These are phyloP conservation scores for Leccinum fibrillosum DNA, from an alignment of 768 basidiomycete genomes.

Conservation along the genomic window DNA sequence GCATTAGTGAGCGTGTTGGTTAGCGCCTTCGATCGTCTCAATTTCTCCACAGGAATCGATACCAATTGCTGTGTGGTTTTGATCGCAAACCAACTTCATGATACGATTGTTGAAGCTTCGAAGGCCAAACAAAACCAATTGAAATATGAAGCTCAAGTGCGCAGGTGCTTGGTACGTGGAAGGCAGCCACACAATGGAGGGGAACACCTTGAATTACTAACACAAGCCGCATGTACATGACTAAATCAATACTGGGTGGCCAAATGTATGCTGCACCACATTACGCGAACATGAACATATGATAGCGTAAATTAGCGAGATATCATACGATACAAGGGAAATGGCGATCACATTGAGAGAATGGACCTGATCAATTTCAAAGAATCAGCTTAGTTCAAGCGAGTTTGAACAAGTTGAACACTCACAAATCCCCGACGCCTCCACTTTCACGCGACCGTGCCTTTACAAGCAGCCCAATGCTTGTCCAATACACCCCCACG, in stretches of 20 bases:
- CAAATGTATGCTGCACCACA: background rate
- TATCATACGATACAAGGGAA: background rate
- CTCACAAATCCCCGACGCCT: conserved; percentile 4
- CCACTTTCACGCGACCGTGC: background rate
- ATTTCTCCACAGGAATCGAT: background rate
- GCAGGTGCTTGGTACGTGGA: background rate
- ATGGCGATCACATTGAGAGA: background rate
- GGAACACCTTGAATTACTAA: background rate
- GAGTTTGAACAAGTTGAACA: background rate
- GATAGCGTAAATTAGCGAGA: background rate
- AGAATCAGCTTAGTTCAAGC: background rate
- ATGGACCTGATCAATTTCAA: background rate
- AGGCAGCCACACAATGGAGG: background rate
- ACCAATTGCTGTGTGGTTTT: background rate
- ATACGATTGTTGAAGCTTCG: background rate
- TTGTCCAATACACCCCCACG: too few relatives aligned
- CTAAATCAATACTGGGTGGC: too few relatives aligned
- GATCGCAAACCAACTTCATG: background rate
- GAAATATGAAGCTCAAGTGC: background rate
- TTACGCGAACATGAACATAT: background rate
- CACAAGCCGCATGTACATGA: background rate
- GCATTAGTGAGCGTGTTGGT: background rate
- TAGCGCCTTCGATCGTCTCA: background rate
- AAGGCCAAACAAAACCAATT: background rate
- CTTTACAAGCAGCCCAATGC: too few relatives aligned